phyloP scores from a whole-genome alignment of 208 protist species.

The Trypanosoma lewisi region DNA sequence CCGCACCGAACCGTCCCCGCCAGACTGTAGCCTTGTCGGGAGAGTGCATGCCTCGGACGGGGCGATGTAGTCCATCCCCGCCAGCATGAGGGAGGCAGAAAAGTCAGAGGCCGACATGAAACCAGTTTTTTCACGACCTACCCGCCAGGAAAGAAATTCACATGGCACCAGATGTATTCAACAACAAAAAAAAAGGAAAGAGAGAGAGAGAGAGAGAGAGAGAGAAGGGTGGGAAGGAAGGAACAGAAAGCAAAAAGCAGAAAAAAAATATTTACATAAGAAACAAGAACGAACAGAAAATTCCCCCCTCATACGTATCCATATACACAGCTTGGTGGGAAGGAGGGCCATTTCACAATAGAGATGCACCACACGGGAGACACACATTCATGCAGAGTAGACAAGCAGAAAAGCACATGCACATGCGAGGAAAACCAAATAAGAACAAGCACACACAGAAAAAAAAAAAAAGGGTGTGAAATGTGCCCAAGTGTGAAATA shows the following conservation, averaged over 20 bases:
- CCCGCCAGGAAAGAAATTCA: background rate
- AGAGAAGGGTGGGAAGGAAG: background rate
- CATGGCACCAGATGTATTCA: background rate
- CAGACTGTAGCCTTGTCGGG: constrained; percentile 19
- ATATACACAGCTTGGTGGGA: constrained; percentile 14
- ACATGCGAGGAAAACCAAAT: too few species aligned
- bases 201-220: background rate
- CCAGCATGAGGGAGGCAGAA: constrained; percentile 72
- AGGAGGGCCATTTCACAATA: too few species aligned
- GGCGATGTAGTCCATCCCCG: constrained; percentile 85
- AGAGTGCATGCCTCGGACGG: constrained; percentile 73
- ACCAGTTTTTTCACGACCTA: background rate
- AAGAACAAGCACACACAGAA: too few species aligned
- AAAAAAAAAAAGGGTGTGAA: too few species aligned
- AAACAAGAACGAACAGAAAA: constrained; percentile 4
- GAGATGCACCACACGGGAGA: too few species aligned
- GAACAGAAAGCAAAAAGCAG: constrained; percentile 1
- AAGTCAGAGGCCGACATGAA: constrained; percentile 25
- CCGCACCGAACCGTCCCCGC: constrained; percentile 2
- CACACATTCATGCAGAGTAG: too few species aligned
- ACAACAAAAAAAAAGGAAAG: background rate
- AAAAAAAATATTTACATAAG: constrained; percentile 6
- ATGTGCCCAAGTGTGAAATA: too few species aligned
- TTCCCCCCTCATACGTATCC: background rate
- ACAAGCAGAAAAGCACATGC: too few species aligned